Evolutionary conservation across 2,329 filamentous ascomycete species (phyloP).

Genomic region (Aspergillus sp.): DNA sequence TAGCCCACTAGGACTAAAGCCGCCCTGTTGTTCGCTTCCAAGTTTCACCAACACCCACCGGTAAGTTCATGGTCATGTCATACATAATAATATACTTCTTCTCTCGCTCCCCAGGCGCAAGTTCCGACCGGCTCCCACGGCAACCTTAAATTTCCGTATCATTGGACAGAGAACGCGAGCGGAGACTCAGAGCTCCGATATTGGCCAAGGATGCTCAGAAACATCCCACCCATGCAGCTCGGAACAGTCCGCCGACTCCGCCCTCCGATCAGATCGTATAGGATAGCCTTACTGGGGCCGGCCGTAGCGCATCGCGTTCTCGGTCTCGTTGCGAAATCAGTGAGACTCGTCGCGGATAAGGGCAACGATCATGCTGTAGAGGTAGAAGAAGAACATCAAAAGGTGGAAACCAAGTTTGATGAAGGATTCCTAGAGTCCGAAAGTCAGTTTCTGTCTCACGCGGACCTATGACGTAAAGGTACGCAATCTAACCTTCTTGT

Average conservation of each 20-base stretch:
- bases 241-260: not conserved
- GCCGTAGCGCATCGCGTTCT: constrained; percentile 42
- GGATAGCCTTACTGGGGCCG: constrained; percentile 15
- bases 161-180: not conserved
- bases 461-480: constrained; percentile 8
- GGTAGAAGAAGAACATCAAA: constrained; percentile 99
- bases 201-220: not conserved
- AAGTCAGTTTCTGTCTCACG: constrained; percentile 12
- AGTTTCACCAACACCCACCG: constrained; percentile 11
- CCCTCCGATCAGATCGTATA: constrained; percentile 4
- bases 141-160: constrained; percentile 1
- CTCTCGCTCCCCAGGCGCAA: constrained; percentile 1
- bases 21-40: constrained; percentile 1
- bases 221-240: not conserved
- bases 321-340: constrained; percentile 54
- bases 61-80: constrained; percentile 16
- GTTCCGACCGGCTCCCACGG: not conserved
- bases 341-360: constrained; percentile 92
- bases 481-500: constrained; percentile 77
- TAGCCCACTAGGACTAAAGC: constrained; percentile 5
- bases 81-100: constrained; percentile 8
- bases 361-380: constrained; percentile 97
- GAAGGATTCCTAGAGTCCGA: constrained; percentile 77
- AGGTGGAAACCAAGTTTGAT: constrained; percentile 98
- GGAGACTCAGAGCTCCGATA: not conserved